Evolutionary conservation across 2,329 filamentous ascomycete genomes (phyloP).

Genomic region (Teratosphaeria epicoccoides): DNA sequence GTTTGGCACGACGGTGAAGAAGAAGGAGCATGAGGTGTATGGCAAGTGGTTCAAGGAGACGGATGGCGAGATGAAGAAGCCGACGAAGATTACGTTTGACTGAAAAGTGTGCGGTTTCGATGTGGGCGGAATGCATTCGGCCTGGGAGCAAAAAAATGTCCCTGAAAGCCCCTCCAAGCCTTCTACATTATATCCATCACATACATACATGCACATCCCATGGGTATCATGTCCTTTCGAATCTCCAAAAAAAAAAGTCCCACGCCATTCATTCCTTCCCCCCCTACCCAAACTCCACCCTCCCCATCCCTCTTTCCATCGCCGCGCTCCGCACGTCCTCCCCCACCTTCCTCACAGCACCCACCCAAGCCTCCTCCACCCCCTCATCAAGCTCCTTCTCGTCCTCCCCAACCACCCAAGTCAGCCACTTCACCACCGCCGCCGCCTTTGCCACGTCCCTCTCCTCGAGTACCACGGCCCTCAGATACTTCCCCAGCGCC

Average conservation of each 20-base stretch:
- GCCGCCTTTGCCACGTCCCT: constrained; percentile 65
- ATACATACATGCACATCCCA: no score
- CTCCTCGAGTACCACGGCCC: constrained; percentile 62
- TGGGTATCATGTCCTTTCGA: no score
- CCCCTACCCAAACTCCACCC: constrained; percentile 32
- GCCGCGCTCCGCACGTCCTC: constrained; percentile 34
- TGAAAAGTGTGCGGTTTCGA: no score
- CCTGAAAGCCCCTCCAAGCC: no score
- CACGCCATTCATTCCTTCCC: no score
- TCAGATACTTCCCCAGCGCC: constrained; percentile 63
- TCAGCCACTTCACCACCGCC: constrained; percentile 56
- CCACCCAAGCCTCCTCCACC: constrained; percentile 23
- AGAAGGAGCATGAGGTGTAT: constrained; percentile 92
- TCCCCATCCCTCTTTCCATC: constrained; percentile 35
- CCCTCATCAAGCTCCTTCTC: constrained; percentile 17
- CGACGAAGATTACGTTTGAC: constrained; percentile 2
- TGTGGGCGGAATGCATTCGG: no score
- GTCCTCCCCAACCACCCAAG: constrained; percentile 28
- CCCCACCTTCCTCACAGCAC: constrained; percentile 31
- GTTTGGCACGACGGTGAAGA: constrained; percentile 97
- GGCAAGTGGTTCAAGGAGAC: constrained; percentile 93
- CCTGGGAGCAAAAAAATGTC: no score
- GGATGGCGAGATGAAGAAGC: constrained; percentile 55
- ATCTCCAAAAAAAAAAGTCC: no score
- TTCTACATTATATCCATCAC: no score